Evolutionary conservation across 257 asterid genomes (phyloP).

Genomic region (Penstemon newberryi): DNA sequence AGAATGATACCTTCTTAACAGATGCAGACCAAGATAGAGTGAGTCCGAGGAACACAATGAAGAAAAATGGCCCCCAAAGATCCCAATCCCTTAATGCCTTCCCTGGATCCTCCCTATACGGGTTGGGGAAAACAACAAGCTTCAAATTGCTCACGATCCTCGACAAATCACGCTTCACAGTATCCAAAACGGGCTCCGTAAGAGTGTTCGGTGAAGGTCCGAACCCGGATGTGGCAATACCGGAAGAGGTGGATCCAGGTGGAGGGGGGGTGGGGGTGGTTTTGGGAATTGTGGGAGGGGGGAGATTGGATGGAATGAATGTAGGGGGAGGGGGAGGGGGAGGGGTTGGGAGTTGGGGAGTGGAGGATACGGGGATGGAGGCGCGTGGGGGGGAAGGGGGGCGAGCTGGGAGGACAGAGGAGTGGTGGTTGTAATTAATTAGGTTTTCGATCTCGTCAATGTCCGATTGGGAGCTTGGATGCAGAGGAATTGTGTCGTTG

Average conservation of each 20-base stretch:
- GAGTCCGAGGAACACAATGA: constrained; percentile 95
- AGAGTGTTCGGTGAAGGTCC: constrained; percentile 75
- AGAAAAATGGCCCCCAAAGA: constrained; percentile 96
- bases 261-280: constrained; percentile 39
- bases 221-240: constrained; percentile 51
- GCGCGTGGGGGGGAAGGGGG: constrained; percentile 85
- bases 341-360: constrained; percentile 39
- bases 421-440: constrained; percentile 57
- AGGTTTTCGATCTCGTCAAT: constrained; percentile 98
- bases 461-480: constrained; percentile 84
- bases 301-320: constrained; percentile 60
- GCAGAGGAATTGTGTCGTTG: constrained; percentile 73
- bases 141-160: constrained; percentile 89
- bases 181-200: constrained; percentile 95
- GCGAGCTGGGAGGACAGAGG: constrained; percentile 72
- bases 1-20: constrained; percentile 65
- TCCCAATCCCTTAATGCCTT: constrained; percentile 97
- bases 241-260: constrained; percentile 32
- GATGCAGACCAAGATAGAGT: constrained; percentile 96
- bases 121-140: constrained; percentile 93
- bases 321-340: constrained; percentile 41
- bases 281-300: constrained; percentile 43
- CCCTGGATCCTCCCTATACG: constrained; percentile 91
- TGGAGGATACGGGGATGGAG: constrained; percentile 61
- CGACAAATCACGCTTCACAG: constrained; percentile 82